Evolutionary conservation across 169 alveolate genomes (phyloP).

Genomic region (Plasmodium blacklocki): DNA sequence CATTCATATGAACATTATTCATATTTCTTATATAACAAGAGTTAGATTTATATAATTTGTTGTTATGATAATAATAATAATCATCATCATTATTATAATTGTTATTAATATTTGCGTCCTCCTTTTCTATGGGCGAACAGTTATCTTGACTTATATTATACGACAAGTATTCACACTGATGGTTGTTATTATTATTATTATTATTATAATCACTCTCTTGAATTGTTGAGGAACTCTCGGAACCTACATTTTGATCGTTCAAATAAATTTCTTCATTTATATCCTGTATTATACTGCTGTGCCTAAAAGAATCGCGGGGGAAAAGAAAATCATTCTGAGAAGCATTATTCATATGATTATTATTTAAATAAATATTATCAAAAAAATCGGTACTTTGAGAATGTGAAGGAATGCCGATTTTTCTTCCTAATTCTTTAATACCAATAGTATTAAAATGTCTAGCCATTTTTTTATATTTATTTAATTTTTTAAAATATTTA

Average conservation of each 20-base stretch:
- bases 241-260: constrained; percentile 7
- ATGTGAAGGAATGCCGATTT: constrained; percentile 16
- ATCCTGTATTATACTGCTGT: not conserved
- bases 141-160: not conserved
- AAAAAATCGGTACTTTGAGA: constrained; percentile 7
- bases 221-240: constrained; percentile 13
- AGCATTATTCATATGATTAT: constrained; percentile 10
- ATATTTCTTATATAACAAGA: not conserved
- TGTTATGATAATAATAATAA: not conserved
- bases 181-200: not conserved
- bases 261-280: not conserved
- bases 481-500: constrained; percentile 44
- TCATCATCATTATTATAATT: not conserved
- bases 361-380: constrained; percentile 22
- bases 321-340: not conserved
- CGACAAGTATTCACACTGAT: too few relatives aligned
- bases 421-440: constrained; percentile 35
- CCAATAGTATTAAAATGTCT: constrained; percentile 38
- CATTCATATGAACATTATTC: not conserved
- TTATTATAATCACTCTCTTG: constrained; percentile 25
- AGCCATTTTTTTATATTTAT: constrained; percentile 26
- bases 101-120: not conserved
- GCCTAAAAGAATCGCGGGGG: constrained; percentile 22
- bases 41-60: not conserved
- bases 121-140: not conserved